These are phyloP conservation scores for Nitzschia palea DNA, from an alignment of 108 stramenopile species.

Conservation along the genomic window DNA sequence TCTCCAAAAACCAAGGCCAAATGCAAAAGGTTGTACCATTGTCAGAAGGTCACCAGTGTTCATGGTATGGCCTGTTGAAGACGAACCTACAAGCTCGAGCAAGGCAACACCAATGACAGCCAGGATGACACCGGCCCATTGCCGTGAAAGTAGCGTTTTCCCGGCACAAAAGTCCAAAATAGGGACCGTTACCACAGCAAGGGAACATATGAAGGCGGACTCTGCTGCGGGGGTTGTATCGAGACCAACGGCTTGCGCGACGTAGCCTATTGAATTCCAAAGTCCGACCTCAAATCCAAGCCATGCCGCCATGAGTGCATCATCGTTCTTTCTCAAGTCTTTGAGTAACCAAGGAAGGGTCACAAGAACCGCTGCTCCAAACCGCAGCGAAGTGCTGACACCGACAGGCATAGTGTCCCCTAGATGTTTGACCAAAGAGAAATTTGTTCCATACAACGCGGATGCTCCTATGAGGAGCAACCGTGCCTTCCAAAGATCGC, in stretches of 20 bases:
- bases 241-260: constrained; percentile 87
- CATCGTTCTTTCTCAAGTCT: constrained; percentile 13
- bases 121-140: constrained; percentile 58
- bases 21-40: constrained; percentile 77
- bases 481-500: constrained; percentile 40
- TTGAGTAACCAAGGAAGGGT: constrained; percentile 65
- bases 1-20: constrained; percentile 84
- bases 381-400: constrained; percentile 60
- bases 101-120: constrained; percentile 86
- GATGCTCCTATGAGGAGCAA: constrained; percentile 59
- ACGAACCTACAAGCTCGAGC: constrained; percentile 65
- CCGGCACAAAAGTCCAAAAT: constrained; percentile 72
- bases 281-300: constrained; percentile 88
- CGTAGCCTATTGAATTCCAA: constrained; percentile 82
- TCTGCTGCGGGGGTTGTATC: constrained; percentile 79
- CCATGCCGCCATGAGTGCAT: constrained; percentile 38
- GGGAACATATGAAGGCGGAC: constrained; percentile 89
- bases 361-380: constrained; percentile 68
- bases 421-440: constrained; percentile 75
- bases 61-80: constrained; percentile 6
- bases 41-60: constrained; percentile 64
- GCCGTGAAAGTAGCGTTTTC: constrained; percentile 44
- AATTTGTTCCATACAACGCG: constrained; percentile 85
- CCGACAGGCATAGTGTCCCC: constrained; percentile 63
- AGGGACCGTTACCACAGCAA: constrained; percentile 91